Base-by-base conservation (phyloP, 108 stramenopile genomes). In the Skeletonema menzelii region DNA sequence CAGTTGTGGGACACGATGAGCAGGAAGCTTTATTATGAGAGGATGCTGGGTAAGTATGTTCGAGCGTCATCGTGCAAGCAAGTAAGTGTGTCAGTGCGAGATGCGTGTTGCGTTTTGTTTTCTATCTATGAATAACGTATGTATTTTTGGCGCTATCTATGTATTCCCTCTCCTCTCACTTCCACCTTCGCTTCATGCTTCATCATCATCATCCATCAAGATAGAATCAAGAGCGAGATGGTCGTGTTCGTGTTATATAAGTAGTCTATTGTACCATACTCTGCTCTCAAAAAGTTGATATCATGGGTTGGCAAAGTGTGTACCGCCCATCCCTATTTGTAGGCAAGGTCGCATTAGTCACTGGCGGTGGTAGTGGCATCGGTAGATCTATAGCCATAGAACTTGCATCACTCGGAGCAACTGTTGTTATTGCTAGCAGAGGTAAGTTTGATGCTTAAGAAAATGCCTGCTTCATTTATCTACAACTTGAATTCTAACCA, bases 321-420 rank as follows among this genome's bases (percentile, higher is more conserved):
- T 92, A 90, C 70, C 87, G 88, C 44, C 68, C 86, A 13, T 82
- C 77, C 24, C 82, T 95, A 11, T 93, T 95, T 64, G n/a, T 62
- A 2, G 66, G 77, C 38, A 87, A 92, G 73, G 81, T 89, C 11
- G 94, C 91, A 0, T 63, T 97, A 14, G 96, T 97, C 2, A 88
- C 94, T 0, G 96, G 96, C 4, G 96, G 96, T 17, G 94, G 94
- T 3, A 92, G 84, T 8, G 96, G 96, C 14, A 94, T 97, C 31
- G 96, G 96, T 24, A 68, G 73, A 22, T 56, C 83, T 10, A 90
- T 94, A 57, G 82, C 89, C 1, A 67, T 42, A 17, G 92, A 91
- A 77, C 71, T 96, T 8, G 86, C 90, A 8, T 53, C 63, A 3
- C 61, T 88, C 15, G 94, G 94, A 30, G 92, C 88, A 15, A 87